Conservation (phyloP, 352 stramenopile genomes). For the Phytophthora citrophthora region DNA sequence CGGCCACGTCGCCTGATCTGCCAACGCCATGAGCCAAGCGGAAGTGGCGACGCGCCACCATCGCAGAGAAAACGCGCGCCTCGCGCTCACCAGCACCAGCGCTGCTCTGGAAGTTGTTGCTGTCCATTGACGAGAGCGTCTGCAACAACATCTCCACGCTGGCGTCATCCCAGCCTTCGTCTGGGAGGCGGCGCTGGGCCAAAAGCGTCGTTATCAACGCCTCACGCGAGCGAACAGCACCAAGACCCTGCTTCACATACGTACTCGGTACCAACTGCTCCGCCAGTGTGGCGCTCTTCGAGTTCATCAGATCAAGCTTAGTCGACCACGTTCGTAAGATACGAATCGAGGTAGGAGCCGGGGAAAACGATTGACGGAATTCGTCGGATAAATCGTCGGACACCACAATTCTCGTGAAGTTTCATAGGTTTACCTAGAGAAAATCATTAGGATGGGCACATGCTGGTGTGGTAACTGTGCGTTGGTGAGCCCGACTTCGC, state of each 20-base stretch:
- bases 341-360: too few relatives aligned
- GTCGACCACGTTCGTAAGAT: too few relatives aligned
- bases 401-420: too few relatives aligned
- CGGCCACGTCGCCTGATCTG: conserved; percentile 97
- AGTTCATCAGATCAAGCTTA: conserved; percentile 51
- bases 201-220: conserved; percentile 82
- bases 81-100: conserved; percentile 97
- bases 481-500: too few relatives aligned
- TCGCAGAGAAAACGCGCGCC: conserved; percentile 89
- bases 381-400: too few relatives aligned
- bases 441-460: too few relatives aligned
- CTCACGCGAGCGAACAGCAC: conserved; percentile 69
- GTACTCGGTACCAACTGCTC: conserved; percentile 61
- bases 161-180: conserved; percentile 90
- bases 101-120: conserved; percentile 94
- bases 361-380: too few relatives aligned
- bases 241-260: conserved; percentile 82
- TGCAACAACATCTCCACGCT: conserved; percentile 89
- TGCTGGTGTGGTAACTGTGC: too few relatives aligned
- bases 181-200: conserved; percentile 82
- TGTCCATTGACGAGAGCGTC: conserved; percentile 92
- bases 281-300: conserved; percentile 53
- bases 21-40: conserved; percentile 96
- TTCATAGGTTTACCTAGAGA: too few relatives aligned
- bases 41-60: conserved; percentile 92